Conservation (phyloP, 2,329 filamentous ascomycete genomes). For the Colletotrichum australisinense region DNA sequence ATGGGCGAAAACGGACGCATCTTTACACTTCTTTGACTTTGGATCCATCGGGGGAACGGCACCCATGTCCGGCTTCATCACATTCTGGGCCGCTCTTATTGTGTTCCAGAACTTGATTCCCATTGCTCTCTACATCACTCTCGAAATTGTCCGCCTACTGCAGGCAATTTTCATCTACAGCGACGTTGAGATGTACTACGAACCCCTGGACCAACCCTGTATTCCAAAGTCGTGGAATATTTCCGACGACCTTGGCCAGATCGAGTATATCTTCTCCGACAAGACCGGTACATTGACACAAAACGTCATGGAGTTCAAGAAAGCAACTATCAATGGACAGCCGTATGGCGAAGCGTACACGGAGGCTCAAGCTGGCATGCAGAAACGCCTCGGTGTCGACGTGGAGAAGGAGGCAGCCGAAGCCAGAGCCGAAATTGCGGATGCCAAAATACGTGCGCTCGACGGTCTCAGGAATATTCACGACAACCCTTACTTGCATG, state of each 20-base stretch:
- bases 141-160: constrained; percentile 93
- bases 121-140: constrained; percentile 95
- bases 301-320: constrained; percentile 99
- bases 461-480: constrained; percentile 79
- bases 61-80: constrained; percentile 89
- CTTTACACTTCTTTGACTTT: constrained; percentile 85
- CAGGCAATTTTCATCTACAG: constrained; percentile 99
- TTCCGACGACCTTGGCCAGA: constrained; percentile 96
- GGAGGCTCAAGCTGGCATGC: constrained; percentile 96
- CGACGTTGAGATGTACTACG: constrained; percentile 97
- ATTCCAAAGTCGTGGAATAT: constrained; percentile 99
- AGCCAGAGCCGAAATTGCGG: constrained; percentile 81
- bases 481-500: constrained; percentile 90
- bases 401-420: constrained; percentile 82
- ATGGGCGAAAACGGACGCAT: constrained; percentile 81
- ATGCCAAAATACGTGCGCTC: constrained; percentile 80
- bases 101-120: constrained; percentile 99
- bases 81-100: constrained; percentile 95
- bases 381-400: constrained; percentile 88
- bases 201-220: constrained; percentile 91
- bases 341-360: constrained; percentile 98
- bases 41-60: constrained; percentile 82
- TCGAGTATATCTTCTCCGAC: constrained; percentile 98
- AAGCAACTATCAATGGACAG: constrained; percentile 95
- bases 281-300: constrained; percentile 92